Conservation (phyloP, 2,329 filamentous ascomycete species). For the Clonostachys rosea region DNA sequence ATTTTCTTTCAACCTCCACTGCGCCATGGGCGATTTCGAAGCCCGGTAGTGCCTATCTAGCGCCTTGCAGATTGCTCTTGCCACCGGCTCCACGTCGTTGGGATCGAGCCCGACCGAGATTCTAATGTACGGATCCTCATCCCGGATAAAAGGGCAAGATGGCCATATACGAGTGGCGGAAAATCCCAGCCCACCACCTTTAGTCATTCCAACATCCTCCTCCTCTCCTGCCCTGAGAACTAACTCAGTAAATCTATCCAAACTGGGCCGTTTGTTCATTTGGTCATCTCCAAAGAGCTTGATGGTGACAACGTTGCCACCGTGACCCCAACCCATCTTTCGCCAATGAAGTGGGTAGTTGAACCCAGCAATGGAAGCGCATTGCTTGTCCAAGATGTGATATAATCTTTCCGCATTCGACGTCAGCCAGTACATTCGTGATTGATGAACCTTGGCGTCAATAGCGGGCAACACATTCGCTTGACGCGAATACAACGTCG, state of each 20-base stretch:
- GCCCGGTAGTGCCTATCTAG: conserved; percentile 9
- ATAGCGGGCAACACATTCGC: conserved; percentile 3
- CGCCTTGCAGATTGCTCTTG: conserved; percentile 8
- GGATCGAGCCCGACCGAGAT: conserved; percentile 10
- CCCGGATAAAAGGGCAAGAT: conserved; percentile 7
- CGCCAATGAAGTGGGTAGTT: conserved; percentile 8
- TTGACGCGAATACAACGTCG: conserved; percentile 4
- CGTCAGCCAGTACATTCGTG: conserved; percentile 2
- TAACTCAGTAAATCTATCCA: conserved; percentile 6
- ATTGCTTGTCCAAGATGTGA: conserved; percentile 2
- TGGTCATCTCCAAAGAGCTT: conserved; percentile 6
- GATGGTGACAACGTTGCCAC: conserved; percentile 10
- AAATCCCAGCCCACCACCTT: conserved; percentile 9
- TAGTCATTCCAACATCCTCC: conserved; percentile 9
- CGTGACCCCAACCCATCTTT: conserved; percentile 9
- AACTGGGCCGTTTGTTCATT: conserved; percentile 9
- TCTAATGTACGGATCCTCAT: conserved; percentile 10
- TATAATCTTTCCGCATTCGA: conserved; percentile 3
- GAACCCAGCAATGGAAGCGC: conserved; percentile 2
- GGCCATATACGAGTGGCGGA: conserved; percentile 10
- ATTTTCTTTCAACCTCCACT: conserved; percentile 9
- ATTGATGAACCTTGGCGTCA: conserved; percentile 2
- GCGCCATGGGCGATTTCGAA: conserved; percentile 6
- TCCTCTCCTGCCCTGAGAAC: conserved; percentile 8
- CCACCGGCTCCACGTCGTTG: conserved; percentile 8